Evolutionary conservation across 805 yeast genomes (phyloP).

Genomic region (Candida orba): DNA sequence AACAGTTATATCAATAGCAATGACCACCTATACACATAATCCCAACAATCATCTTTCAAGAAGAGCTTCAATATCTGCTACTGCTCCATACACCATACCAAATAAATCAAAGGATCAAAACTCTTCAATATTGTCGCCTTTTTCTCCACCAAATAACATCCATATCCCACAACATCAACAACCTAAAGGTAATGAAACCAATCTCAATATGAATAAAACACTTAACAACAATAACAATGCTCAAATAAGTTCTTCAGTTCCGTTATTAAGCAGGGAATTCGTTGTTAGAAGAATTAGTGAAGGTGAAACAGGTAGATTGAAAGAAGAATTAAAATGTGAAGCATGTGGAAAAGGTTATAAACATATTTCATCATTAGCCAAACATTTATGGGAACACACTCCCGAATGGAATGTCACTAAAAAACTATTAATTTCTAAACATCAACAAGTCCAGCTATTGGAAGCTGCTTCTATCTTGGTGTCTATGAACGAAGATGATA

Average conservation of each 20-base stretch:
- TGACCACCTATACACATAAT: constrained; percentile 11
- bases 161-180: constrained; percentile 14
- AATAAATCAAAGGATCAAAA: constrained; percentile 4
- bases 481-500: constrained; percentile 12
- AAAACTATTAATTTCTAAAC: constrained; percentile 52
- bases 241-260: constrained; percentile 27
- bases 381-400: constrained; percentile 90
- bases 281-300: constrained; percentile 79
- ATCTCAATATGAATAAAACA: constrained; percentile 4
- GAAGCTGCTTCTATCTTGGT: constrained; percentile 23
- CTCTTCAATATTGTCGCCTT: constrained; percentile 7
- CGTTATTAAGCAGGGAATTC: constrained; percentile 50
- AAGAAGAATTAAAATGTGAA: constrained; percentile 81
- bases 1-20: not conserved
- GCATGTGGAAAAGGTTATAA: constrained; percentile 90
- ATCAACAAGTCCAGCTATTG: constrained; percentile 21
- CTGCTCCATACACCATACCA: constrained; percentile 34
- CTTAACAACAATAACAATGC: constrained; percentile 7
- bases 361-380: constrained; percentile 81
- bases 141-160: constrained; percentile 16
- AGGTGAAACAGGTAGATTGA: constrained; percentile 78
- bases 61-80: constrained; percentile 29
- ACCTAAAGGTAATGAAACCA: constrained; percentile 3
- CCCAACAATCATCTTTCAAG: constrained; percentile 22
- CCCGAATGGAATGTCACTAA: constrained; percentile 91